Conservation (phyloP, 768 basidiomycete species). For the Coprinopsis strossmayeri region DNA sequence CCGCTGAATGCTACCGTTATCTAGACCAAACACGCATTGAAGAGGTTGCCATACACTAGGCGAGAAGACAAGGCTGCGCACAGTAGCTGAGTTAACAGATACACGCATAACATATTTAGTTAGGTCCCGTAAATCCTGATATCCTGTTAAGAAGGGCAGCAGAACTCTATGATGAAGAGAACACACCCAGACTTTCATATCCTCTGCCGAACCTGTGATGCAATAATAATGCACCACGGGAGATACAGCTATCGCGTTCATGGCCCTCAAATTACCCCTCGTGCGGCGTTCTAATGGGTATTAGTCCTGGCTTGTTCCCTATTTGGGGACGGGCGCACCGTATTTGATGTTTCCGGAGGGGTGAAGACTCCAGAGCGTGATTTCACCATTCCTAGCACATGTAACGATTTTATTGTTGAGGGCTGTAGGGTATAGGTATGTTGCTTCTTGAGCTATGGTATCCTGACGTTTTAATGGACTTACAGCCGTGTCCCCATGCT, state of each 20-base stretch:
- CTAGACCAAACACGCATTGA: conserved; percentile 62
- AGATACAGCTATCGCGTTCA: conserved; percentile 63
- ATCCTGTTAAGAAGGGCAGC: conserved; percentile 1
- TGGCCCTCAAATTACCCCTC: conserved; percentile 70
- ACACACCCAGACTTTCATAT: conserved; percentile 74
- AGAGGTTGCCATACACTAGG: conserved; percentile 58
- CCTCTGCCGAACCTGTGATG: conserved; percentile 74
- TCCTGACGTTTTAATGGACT: conserved; percentile 15
- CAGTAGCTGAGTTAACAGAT: conserved; percentile 60
- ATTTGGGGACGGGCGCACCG: conserved; percentile 34
- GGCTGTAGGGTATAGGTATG: conserved; percentile 29
- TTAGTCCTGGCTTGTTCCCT: background rate
- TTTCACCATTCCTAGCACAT: conserved; percentile 74
- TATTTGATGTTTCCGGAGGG: conserved; percentile 62
- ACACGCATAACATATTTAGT: conserved; percentile 64
- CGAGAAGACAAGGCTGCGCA: conserved; percentile 67
- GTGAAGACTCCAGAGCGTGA: conserved; percentile 79
- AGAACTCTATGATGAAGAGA: background rate
- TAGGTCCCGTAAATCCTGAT: conserved; percentile 68
- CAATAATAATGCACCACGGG: conserved; percentile 60
- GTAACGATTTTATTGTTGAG: conserved; percentile 75
- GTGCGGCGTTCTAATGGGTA: conserved; percentile 46
- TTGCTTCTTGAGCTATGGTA: background rate
- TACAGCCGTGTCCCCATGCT: conserved; percentile 70
- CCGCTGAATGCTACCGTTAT: conserved; percentile 67